These are phyloP conservation scores for Cavenderia fasciculata DNA, from an alignment of 78 protist species.

Conservation along the genomic window DNA sequence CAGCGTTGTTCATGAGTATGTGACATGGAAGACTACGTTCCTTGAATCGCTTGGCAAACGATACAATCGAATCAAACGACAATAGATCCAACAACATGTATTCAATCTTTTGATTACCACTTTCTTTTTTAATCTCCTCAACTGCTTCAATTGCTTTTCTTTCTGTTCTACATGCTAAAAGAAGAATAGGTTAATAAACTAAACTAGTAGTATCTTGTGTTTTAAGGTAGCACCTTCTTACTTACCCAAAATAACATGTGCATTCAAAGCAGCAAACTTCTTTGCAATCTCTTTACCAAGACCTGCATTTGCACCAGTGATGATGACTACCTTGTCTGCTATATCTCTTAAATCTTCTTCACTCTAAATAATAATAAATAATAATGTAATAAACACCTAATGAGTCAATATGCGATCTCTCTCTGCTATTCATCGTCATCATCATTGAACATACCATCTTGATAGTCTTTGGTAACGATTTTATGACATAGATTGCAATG, in stretches of 20 bases:
- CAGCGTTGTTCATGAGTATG: constrained; percentile 63
- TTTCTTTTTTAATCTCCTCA: constrained; percentile 9
- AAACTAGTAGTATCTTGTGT: neutral
- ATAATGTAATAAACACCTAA: neutral
- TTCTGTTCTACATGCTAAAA: constrained; percentile 54
- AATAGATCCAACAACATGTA: constrained; percentile 48
- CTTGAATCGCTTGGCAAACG: constrained; percentile 16
- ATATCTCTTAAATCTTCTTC: no score
- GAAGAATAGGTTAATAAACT: no score
- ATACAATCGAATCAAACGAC: constrained; percentile 28
- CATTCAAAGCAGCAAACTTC: constrained; percentile 9
- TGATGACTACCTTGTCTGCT: constrained; percentile 31
- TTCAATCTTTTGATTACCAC: constrained; percentile 35
- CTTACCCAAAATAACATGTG: constrained; percentile 38
- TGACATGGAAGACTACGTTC: neutral
- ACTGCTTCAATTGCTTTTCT: constrained; percentile 43
- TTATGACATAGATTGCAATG: no score
- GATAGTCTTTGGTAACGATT: no score
- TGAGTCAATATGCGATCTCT: neutral
- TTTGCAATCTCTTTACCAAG: constrained; percentile 60
- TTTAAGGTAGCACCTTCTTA: neutral
- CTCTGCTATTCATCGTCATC: neutral
- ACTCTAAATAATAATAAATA: no score
- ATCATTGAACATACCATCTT: no score
- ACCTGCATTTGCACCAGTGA: constrained; percentile 81